Conservation (phyloP, 1,284 basidiomycete genomes). For the Gymnopus androsaceus region DNA sequence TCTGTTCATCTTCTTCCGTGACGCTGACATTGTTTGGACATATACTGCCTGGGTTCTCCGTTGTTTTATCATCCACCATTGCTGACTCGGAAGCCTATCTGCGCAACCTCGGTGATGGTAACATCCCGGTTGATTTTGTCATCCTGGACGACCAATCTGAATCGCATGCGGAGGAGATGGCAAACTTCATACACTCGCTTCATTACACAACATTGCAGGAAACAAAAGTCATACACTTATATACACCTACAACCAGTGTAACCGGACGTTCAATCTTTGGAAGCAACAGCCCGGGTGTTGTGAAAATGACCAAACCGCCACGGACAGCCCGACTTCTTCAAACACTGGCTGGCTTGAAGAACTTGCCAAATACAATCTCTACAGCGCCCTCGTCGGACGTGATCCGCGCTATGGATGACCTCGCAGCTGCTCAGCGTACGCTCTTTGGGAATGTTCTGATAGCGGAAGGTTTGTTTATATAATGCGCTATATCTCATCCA, state of each 20-base stretch:
- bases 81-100: constrained; percentile 48
- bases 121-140: constrained; percentile 57
- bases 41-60: constrained; percentile 57
- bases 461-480: constrained; percentile 55
- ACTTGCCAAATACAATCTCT: constrained; percentile 48
- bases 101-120: constrained; percentile 31
- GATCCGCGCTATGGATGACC: constrained; percentile 45
- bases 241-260: constrained; percentile 63
- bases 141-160: constrained; percentile 69
- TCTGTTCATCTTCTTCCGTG: constrained; percentile 58
- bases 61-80: constrained; percentile 44
- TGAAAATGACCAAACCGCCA: constrained; percentile 71
- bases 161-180: constrained; percentile 52
- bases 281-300: constrained; percentile 54
- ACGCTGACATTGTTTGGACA: constrained; percentile 56
- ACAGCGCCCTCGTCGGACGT: constrained; percentile 39
- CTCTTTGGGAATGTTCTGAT: constrained; percentile 67
- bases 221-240: constrained; percentile 68
- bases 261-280: constrained; percentile 52
- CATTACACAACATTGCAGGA: constrained; percentile 41
- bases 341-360: constrained; percentile 59
- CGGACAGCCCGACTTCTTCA: constrained; percentile 60
- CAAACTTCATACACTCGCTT: constrained; percentile 46
- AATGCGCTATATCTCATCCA: not conserved
- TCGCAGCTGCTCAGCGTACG: constrained; percentile 49